Evolutionary conservation across 2,329 filamentous ascomycete species (phyloP).

Genomic region (Epichloe elymi): DNA sequence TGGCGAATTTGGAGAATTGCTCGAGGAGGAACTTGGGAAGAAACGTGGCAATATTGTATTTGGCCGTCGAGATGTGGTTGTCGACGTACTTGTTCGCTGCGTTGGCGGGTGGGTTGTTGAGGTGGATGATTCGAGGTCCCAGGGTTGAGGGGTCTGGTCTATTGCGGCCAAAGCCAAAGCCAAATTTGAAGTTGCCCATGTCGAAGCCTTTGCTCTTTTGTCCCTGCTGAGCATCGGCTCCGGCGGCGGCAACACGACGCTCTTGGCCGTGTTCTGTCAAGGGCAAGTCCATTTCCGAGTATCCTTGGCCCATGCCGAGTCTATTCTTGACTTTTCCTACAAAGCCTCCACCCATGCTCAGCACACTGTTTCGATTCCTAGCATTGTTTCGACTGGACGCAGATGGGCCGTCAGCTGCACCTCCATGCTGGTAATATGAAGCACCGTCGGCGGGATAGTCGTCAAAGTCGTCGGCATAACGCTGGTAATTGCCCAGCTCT

Average conservation of each 20-base stretch:
- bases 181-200: slow-evolving; percentile 77
- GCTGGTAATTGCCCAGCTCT: slow-evolving; percentile 74
- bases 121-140: slow-evolving; percentile 81
- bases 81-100: slow-evolving; percentile 79
- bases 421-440: slow-evolving; percentile 71
- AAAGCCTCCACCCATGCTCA: slow-evolving; percentile 75
- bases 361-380: slow-evolving; percentile 74
- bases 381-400: slow-evolving; percentile 34
- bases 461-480: slow-evolving; percentile 80
- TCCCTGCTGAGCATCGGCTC: slow-evolving; percentile 30
- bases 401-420: slow-evolving; percentile 43
- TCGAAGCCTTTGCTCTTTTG: slow-evolving; percentile 46
- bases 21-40: slow-evolving; percentile 94
- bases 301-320: slow-evolving; percentile 75
- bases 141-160: slow-evolving; percentile 83
- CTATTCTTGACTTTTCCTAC: slow-evolving; percentile 80
- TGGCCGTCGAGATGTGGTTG: slow-evolving; percentile 95
- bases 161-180: slow-evolving; percentile 54
- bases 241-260: slow-evolving; percentile 22
- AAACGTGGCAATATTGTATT: slow-evolving; percentile 91
- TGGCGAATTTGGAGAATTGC: slow-evolving; percentile 98
- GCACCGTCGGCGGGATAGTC: slow-evolving; percentile 67
- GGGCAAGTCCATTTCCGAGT: slow-evolving; percentile 97
- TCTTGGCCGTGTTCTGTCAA: slow-evolving; percentile 59
- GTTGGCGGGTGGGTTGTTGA: slow-evolving; percentile 95